A percentile compares a stretch with the other conserved stretches of the same genome.
These are phyloP conservation scores for Coleophoma eucalyptorum DNA, from an alignment of 2,329 filamentous ascomycete genomes.

Conservation along the genomic window DNA sequence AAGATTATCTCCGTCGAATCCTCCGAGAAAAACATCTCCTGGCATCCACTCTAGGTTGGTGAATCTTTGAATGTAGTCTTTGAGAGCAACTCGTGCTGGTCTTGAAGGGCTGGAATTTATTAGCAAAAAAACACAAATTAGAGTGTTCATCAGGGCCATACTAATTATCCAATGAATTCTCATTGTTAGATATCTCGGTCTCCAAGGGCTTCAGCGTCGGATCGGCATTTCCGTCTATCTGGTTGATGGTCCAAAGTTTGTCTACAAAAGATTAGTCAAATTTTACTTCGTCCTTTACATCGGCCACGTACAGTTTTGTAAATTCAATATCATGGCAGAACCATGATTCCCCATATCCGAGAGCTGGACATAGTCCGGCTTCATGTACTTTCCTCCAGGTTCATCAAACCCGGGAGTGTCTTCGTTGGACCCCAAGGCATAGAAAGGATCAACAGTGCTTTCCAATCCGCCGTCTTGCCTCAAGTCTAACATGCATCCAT, in stretches of 20 bases:
- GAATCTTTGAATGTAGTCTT: conserved; percentile 10
- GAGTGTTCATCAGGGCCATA: too few species aligned
- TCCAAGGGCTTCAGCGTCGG: not conserved
- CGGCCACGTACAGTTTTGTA: conserved; percentile 2
- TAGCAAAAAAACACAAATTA: too few species aligned
- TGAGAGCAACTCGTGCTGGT: conserved; percentile 3
- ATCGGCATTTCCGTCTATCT: conserved; percentile 2
- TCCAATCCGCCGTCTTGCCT: conserved; percentile 1
- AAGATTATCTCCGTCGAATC: conserved; percentile 6
- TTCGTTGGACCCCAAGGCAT: not conserved
- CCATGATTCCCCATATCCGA: conserved; percentile 4
- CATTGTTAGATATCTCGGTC: not conserved
- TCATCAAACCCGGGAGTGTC: not conserved
- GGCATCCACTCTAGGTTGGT: conserved; percentile 8
- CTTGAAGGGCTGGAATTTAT: too few species aligned
- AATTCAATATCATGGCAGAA: conserved; percentile 8
- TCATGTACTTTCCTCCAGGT: conserved; percentile 8
- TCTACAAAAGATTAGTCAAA: too few species aligned
- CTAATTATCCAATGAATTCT: conserved; percentile 4
- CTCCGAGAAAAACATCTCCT: not conserved
- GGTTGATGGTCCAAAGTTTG: conserved; percentile 7
- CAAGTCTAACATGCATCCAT: conserved; percentile 7
- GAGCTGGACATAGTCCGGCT: conserved; percentile 9
- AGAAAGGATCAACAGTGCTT: conserved; percentile 2
- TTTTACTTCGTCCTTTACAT: too few species aligned